phyloP scores from a whole-genome alignment of 1,284 basidiomycete genomes.

The Ganoderma lucidum region DNA sequence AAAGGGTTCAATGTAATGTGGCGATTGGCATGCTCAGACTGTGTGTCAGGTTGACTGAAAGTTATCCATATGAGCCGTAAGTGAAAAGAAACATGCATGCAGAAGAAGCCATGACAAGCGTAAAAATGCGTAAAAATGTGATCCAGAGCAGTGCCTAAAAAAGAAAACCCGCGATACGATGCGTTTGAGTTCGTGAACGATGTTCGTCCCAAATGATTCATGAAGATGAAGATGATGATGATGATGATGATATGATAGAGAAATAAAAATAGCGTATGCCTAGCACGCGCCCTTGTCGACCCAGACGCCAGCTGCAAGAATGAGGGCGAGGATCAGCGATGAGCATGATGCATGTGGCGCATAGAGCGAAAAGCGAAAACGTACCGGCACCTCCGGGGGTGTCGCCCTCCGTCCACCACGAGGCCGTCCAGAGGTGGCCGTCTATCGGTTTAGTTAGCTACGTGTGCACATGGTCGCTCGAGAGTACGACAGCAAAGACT shows the following conservation, averaged over 20 bases:
- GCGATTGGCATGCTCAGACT: not conserved
- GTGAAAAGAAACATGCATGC: not conserved
- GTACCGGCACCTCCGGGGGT: conserved; percentile 58
- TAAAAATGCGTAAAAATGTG: not conserved
- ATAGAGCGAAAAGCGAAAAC: conserved; percentile 10
- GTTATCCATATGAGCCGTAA: not conserved
- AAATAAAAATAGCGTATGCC: conserved; percentile 10
- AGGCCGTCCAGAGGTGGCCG: conserved; percentile 66
- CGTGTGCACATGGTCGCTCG: conserved; percentile 9
- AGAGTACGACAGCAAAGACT: conserved; percentile 30
- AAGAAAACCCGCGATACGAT: not conserved
- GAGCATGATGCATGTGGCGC: not conserved
- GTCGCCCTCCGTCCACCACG: conserved; percentile 70
- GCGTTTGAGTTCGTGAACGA: not conserved
- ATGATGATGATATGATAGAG: not conserved
- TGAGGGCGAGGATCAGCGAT: not conserved
- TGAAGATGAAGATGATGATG: not conserved
- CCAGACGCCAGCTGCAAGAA: conserved; percentile 57
- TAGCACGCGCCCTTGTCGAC: conserved; percentile 61
- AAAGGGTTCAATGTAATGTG: not conserved
- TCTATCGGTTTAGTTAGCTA: conserved; percentile 40
- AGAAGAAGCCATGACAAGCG: not conserved
- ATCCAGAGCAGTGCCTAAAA: not conserved
- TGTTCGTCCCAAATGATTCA: not conserved
- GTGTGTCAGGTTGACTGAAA: conserved; percentile 4